These are phyloP conservation scores for Quercus aquifolioides DNA, from an alignment of 306 rosid species.

Conservation along the genomic window DNA sequence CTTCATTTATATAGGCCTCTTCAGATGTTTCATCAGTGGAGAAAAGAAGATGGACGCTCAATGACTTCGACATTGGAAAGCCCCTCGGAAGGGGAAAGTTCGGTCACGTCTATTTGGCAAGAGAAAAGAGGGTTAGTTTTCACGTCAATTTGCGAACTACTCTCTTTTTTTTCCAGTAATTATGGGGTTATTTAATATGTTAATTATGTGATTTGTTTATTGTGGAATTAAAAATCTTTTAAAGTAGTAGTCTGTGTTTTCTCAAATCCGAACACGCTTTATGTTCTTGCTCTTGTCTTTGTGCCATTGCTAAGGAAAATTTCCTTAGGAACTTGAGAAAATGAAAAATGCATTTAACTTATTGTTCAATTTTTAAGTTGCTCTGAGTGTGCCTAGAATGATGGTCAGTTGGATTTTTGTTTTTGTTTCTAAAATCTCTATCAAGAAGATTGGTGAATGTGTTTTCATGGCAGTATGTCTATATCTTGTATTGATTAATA, in stretches of 20 bases:
- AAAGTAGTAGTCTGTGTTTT: not conserved
- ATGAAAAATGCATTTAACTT: not conserved
- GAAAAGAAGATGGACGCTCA: constrained; percentile 81
- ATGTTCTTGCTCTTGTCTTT: not conserved
- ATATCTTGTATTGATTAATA: not conserved
- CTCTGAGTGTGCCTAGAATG: not conserved
- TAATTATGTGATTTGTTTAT: not conserved
- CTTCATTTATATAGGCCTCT: constrained; percentile 45
- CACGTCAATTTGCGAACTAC: not conserved
- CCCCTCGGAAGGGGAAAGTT: constrained; percentile 99
- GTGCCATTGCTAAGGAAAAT: not conserved
- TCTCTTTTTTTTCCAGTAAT: not conserved
- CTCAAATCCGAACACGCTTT: not conserved
- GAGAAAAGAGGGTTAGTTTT: constrained; percentile 78
- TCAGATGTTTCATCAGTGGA: constrained; percentile 62
- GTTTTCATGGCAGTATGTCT: not conserved
- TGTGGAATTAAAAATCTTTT: not conserved
- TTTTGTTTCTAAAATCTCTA: not conserved
- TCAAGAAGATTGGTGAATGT: not conserved
- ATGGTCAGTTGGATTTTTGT: not conserved
- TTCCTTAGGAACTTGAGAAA: not conserved
- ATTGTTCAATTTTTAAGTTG: not conserved
- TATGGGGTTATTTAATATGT: not conserved
- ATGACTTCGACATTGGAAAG: constrained; percentile 91
- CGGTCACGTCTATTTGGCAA: constrained; percentile 98